Evolutionary conservation across 164 flowering plant species (phyloP).

Genomic region (Vitis amurensis): DNA sequence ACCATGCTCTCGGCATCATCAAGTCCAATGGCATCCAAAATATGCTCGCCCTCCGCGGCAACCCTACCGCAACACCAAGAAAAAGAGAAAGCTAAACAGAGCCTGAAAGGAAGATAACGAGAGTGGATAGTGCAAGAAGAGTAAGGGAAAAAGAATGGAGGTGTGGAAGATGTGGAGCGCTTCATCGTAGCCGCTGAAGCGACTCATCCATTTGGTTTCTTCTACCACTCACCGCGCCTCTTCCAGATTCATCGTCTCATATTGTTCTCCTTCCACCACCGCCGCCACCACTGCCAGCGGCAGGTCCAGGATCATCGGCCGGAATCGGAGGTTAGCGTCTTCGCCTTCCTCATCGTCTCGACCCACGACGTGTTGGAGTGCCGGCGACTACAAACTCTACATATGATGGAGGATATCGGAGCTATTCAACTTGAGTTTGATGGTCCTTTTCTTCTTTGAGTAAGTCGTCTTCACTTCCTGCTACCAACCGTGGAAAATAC

Average conservation of each 20-base stretch:
- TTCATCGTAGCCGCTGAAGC: slow-evolving; percentile 36
- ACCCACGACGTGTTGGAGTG: slow-evolving; percentile 4
- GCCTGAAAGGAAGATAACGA: not conserved
- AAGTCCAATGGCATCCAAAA: too few species aligned
- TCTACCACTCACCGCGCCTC: slow-evolving; percentile 6
- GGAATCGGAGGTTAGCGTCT: slow-evolving; percentile 14
- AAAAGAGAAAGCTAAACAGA: not conserved
- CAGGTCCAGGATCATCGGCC: slow-evolving; percentile 8
- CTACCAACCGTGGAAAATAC: slow-evolving; percentile 27
- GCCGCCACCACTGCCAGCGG: slow-evolving; percentile 22
- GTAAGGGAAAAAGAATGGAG: slow-evolving; percentile 37
- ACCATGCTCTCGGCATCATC: too few species aligned
- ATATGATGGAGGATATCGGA: slow-evolving; percentile 44
- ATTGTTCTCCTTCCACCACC: slow-evolving; percentile 6
- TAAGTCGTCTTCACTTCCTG: slow-evolving; percentile 32
- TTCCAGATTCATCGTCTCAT: not conserved
- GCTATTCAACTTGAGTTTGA: slow-evolving; percentile 41
- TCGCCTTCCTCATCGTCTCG: too few species aligned
- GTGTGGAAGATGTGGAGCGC: slow-evolving; percentile 38
- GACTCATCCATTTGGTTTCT: slow-evolving; percentile 34
- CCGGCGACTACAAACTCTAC: slow-evolving; percentile 32
- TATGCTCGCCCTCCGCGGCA: too few species aligned
- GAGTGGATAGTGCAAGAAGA: not conserved
- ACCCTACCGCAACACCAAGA: not conserved
- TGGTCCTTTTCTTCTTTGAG: slow-evolving; percentile 23